Evolutionary conservation across 768 basidiomycete genomes (phyloP).

Genomic region (Erythrobasidium yunnanense): DNA sequence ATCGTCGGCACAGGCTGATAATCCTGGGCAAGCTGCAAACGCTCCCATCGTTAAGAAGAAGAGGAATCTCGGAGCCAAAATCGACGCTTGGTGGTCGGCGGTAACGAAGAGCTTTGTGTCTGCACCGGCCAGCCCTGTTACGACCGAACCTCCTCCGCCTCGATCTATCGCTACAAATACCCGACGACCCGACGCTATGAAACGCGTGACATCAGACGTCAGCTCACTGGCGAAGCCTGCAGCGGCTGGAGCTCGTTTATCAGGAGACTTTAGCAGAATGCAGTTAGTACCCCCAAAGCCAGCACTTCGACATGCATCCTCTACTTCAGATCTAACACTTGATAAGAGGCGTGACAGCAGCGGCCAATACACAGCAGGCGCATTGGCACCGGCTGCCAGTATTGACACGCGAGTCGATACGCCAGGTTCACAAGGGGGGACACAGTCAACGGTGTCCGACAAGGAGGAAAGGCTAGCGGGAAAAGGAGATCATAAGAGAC

Average conservation of each 20-base stretch:
- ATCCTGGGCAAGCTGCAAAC: not conserved
- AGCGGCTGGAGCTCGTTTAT: too few species aligned
- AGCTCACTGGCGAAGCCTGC: too few species aligned
- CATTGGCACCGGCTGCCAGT: constrained; percentile 33
- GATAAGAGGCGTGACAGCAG: not conserved
- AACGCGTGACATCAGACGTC: too few species aligned
- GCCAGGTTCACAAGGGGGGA: too few species aligned
- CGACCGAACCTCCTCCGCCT: too few species aligned
- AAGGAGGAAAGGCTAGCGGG: too few species aligned
- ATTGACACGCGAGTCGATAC: too few species aligned
- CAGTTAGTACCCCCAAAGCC: too few species aligned
- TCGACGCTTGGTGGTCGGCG: constrained; percentile 39
- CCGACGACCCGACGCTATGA: too few species aligned
- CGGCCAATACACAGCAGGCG: constrained; percentile 27
- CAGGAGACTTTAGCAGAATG: too few species aligned
- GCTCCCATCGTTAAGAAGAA: constrained; percentile 23
- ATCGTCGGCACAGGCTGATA: not conserved
- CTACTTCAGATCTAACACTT: constrained; percentile 28
- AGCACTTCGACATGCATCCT: constrained; percentile 28
- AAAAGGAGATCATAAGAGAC: constrained; percentile 15
- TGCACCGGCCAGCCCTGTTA: not conserved
- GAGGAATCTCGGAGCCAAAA: constrained; percentile 34
- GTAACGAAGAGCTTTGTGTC: constrained; percentile 35
- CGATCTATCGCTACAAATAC: too few species aligned
- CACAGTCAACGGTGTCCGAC: too few species aligned